Conservation (phyloP, 139 green algal genomes). For the Tetradesmus lagerheimii region DNA sequence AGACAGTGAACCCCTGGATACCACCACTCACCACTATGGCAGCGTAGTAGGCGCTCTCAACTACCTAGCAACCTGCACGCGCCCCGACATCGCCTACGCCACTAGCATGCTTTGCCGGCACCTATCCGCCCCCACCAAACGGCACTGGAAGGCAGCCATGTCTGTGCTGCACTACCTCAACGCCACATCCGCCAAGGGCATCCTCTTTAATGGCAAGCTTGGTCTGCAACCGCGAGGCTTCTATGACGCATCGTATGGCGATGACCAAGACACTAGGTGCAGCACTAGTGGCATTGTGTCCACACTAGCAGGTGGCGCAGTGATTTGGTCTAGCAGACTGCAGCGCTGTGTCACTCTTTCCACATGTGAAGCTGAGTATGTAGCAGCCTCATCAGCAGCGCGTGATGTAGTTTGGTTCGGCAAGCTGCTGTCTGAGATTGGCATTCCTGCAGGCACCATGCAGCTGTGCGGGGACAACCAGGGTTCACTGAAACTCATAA, state of each 20-base stretch:
- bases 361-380: slow-evolving; percentile 68
- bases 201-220: background rate
- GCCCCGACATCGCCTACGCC: slow-evolving; percentile 56
- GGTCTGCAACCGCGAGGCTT: slow-evolving; percentile 50
- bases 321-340: slow-evolving; percentile 59
- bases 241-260: slow-evolving; percentile 61
- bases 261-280: slow-evolving; percentile 41
- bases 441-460: background rate
- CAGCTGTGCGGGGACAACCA: slow-evolving; percentile 55
- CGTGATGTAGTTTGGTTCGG: slow-evolving; percentile 62
- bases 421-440: slow-evolving; percentile 50
- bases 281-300: slow-evolving; percentile 66
- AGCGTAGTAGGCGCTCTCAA: slow-evolving; percentile 49
- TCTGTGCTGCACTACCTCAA: background rate
- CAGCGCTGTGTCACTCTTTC: slow-evolving; percentile 63
- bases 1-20: slow-evolving; percentile 13
- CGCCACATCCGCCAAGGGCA: background rate
- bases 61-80: slow-evolving; percentile 50
- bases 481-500: slow-evolving; percentile 53
- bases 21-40: background rate
- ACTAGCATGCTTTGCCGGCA: background rate
- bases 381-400: slow-evolving; percentile 52
- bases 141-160: background rate
- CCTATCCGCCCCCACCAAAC: background rate
- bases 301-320: slow-evolving; percentile 46